These are phyloP conservation scores for Lactuca sativa DNA, from an alignment of 129 eudicot genomes.

Conservation along the genomic window DNA sequence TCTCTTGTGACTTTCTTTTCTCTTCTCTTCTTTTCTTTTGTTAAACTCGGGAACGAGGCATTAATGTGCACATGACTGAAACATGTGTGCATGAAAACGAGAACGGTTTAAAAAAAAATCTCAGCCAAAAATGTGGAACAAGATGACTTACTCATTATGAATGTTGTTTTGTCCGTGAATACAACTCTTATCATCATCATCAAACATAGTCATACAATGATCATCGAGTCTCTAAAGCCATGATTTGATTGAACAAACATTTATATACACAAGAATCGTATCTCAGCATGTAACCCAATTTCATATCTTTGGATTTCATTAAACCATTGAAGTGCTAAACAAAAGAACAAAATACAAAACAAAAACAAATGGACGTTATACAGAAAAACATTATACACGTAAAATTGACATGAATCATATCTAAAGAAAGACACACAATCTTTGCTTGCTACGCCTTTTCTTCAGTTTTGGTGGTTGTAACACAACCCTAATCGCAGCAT, in stretches of 20 bases:
- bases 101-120: too few species aligned
- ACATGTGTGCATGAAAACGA: too few species aligned
- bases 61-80: too few species aligned
- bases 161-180: too few species aligned
- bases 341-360: slow-evolving; percentile 1
- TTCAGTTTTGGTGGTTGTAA: slow-evolving; percentile 64
- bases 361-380: slow-evolving; percentile 18
- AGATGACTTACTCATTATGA: too few species aligned
- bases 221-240: background rate
- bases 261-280: background rate
- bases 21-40: too few species aligned
- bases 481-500: slow-evolving; percentile 74
- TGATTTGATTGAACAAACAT: background rate
- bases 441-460: slow-evolving; percentile 48
- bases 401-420: slow-evolving; percentile 8
- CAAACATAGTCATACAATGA: too few species aligned
- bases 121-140: too few species aligned
- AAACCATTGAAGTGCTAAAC: slow-evolving; percentile 19
- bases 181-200: too few species aligned
- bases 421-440: slow-evolving; percentile 40
- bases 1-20: too few species aligned
- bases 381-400: slow-evolving; percentile 24
- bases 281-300: slow-evolving; percentile 1
- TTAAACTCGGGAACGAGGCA: too few species aligned
- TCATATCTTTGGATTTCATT: slow-evolving; percentile 8